Evolutionary conservation across 768 basidiomycete genomes (phyloP).

Genomic region (Mycena belliarum): DNA sequence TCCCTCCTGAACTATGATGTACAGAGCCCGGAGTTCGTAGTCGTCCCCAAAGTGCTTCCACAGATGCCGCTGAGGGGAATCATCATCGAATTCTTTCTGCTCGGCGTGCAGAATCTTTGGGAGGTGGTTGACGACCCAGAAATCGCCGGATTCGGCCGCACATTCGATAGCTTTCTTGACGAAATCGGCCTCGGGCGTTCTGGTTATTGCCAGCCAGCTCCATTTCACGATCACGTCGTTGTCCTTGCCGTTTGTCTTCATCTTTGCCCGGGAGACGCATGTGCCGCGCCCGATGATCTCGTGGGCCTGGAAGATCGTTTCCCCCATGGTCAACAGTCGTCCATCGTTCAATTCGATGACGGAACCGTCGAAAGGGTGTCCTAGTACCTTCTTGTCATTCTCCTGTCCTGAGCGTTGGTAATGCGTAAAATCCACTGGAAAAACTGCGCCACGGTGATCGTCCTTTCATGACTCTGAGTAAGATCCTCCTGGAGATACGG

Average conservation of each 20-base stretch:
- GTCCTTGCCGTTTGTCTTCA: not conserved
- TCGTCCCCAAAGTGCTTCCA: not conserved
- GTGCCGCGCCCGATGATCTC: slow-evolving; percentile 10
- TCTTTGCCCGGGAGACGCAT: slow-evolving; percentile 1
- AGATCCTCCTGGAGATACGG: slow-evolving; percentile 8
- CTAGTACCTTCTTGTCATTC: not conserved
- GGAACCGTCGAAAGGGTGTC: not conserved
- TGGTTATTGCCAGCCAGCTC: slow-evolving; percentile 3
- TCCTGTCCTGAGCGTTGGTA: not conserved
- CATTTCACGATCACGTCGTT: slow-evolving; percentile 7
- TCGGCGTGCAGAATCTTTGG: slow-evolving; percentile 1
- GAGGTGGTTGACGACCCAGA: not conserved
- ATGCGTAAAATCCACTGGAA: not conserved
- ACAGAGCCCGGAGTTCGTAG: slow-evolving; percentile 1
- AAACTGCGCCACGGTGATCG: slow-evolving; percentile 2
- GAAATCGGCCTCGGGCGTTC: slow-evolving; percentile 1
- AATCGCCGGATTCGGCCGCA: not conserved
- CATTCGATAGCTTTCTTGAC: not conserved
- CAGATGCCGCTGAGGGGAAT: not conserved
- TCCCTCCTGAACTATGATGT: slow-evolving; percentile 2
- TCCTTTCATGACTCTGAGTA: slow-evolving; percentile 2
- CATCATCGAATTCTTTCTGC: not conserved
- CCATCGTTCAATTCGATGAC: not conserved
- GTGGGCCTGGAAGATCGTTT: slow-evolving; percentile 5
- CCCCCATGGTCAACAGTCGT: not conserved